Base-by-base conservation (phyloP, 2,329 filamentous ascomycete species). In the Pezicula rhizophila region DNA sequence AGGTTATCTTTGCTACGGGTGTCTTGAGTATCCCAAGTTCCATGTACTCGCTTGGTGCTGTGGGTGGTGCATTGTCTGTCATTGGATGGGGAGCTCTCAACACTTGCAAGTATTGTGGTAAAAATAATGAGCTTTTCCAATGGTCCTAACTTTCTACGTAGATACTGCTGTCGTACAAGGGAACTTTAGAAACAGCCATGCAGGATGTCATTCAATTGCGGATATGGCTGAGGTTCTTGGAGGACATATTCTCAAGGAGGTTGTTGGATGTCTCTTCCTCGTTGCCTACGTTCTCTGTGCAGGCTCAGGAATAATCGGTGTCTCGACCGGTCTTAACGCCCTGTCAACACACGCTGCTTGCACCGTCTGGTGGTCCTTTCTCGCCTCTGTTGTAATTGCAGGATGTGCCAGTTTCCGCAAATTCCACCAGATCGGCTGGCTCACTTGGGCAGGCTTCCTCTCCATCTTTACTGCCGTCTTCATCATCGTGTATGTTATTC, bases 151-250 rank as follows among this genome's bases (percentile, higher is more conserved):
- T 8, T 25, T 25, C n/a, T 28, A 11, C 11, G 2, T 42, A 42
- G 40, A 76, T 58, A 70, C 70, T 34, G 69, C 69, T 5, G 65
- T 75, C 35, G 65, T 78, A 3, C 69, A 74, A 51, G 75, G 75
- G 33, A 64, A 77, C 45, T 79, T 78, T 52, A 66, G 75, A n/a
- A 72, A 73, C 50, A 62, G 64, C 20, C 72, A 79, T 48, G 70
- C 73, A 0, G 69, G 70, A 20, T 78, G 75, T 49, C 76, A 80
- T 56, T 70, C 67, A 12, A 74, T 78, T 39, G 70, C 74, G 18
- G 78, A 83, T 51, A 83, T 84, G 78, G 77, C 76, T 1, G 62
- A 74, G 18, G 67, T 78, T 0, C 71, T 83, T 0, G 77, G 79
- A 1, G 79, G 79, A 0, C 57, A 61, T 1, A 64, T 75, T 53